Conservation (phyloP, 2,329 filamentous ascomycete species). For the Scopulariopsis brevicaulis region DNA sequence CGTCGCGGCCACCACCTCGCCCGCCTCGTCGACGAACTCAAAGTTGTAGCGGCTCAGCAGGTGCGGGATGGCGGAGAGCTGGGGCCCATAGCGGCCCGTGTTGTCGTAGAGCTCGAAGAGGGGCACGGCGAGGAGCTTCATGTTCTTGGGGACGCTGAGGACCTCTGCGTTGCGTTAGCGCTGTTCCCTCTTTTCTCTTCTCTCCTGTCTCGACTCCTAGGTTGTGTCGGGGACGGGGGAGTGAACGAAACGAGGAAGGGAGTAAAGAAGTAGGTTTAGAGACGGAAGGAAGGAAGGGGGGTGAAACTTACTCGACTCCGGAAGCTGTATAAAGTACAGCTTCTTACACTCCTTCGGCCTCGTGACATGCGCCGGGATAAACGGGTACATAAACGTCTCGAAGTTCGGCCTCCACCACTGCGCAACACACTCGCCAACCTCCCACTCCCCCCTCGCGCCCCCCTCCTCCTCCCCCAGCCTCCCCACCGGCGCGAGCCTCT, state of each 20-base stretch:
- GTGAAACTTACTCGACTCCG: slow-evolving; percentile 64
- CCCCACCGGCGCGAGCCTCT: slow-evolving; percentile 86
- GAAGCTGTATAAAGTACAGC: slow-evolving; percentile 92
- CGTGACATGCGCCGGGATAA: slow-evolving; percentile 90
- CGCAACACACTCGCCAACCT: slow-evolving; percentile 86
- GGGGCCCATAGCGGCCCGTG: slow-evolving; percentile 85
- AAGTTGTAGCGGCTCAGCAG: slow-evolving; percentile 93
- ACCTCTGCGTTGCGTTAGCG: slow-evolving; percentile 54
- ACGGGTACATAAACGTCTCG: slow-evolving; percentile 99
- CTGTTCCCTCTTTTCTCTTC: background rate
- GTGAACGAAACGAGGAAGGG: too few relatives aligned
- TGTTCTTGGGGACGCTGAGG: slow-evolving; percentile 95
- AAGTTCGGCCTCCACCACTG: slow-evolving; percentile 99
- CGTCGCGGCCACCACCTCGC: slow-evolving; percentile 74
- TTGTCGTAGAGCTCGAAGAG: slow-evolving; percentile 98
- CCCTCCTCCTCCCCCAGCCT: slow-evolving; percentile 78
- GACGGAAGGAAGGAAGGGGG: background rate
- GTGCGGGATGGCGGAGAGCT: slow-evolving; percentile 92
- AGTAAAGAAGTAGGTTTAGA: slow-evolving; percentile 10
- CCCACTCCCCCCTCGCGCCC: slow-evolving; percentile 61
- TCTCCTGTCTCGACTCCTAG: too few relatives aligned
- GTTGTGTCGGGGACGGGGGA: too few relatives aligned
- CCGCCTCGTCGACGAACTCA: slow-evolving; percentile 90
- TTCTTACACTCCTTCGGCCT: slow-evolving; percentile 99
- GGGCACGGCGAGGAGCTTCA: slow-evolving; percentile 95